Evolutionary conservation across 2,329 filamentous ascomycete genomes (phyloP).

Genomic region (Cytospora mali): DNA sequence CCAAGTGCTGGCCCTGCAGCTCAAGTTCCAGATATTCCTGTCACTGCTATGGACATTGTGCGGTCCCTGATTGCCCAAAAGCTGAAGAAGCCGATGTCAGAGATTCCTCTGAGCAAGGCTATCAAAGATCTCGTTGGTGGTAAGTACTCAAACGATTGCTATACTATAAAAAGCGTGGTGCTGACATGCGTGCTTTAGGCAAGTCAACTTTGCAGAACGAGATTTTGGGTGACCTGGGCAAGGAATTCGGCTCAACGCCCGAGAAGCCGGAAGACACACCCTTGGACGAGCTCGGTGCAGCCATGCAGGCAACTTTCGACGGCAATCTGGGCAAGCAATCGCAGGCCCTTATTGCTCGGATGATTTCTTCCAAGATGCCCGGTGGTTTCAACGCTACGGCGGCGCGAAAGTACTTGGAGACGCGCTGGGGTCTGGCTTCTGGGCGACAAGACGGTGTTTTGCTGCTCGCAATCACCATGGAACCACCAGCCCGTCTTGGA

Average conservation of each 20-base stretch:
- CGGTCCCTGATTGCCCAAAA: conserved; percentile 92
- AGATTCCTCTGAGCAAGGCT: conserved; percentile 91
- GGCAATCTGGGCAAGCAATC: conserved; percentile 98
- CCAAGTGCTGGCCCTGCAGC: conserved; percentile 83
- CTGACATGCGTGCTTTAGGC: conserved; percentile 54
- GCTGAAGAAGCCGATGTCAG: conserved; percentile 88
- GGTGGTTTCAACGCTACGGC: conserved; percentile 98
- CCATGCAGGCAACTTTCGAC: conserved; percentile 99
- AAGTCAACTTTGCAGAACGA: conserved; percentile 99
- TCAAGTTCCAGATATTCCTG: conserved; percentile 81
- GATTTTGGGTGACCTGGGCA: conserved; percentile 94
- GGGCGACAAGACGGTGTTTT: conserved; percentile 92
- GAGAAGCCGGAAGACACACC: conserved; percentile 98
- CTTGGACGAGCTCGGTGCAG: conserved; percentile 88
- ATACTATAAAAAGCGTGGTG: conserved; percentile 1
- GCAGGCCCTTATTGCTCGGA: conserved; percentile 84
- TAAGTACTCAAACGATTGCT: conserved; percentile 51
- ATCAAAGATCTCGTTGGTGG: conserved; percentile 98
- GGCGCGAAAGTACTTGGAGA: conserved; percentile 92
- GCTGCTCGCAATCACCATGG: conserved; percentile 87
- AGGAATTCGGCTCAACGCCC: conserved; percentile 96
- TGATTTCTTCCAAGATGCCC: conserved; percentile 99
- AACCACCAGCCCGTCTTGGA: conserved; percentile 84
- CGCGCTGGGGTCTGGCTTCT: conserved; percentile 82
- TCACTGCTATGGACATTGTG: conserved; percentile 87